Percentiles rank a stretch among this genome's conserved stretches.
phyloP scores from a whole-genome alignment of 2,329 filamentous ascomycete species.

The Cytospora piceicola region DNA sequence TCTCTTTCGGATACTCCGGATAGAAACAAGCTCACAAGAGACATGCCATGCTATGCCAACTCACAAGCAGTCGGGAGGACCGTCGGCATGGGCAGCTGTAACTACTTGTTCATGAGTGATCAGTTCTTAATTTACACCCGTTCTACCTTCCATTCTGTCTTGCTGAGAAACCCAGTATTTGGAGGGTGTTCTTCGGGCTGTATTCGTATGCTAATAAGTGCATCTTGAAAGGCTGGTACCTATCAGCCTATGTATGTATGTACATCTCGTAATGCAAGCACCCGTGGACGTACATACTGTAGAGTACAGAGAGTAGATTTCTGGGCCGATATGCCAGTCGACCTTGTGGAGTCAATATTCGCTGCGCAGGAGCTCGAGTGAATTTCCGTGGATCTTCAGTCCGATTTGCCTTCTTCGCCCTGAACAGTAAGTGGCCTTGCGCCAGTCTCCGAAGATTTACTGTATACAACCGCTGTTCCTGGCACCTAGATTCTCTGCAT shows the following conservation, averaged over 20 bases:
- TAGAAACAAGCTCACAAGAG: background rate
- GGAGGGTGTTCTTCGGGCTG: background rate
- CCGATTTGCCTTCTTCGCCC: no score
- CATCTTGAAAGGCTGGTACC: background rate
- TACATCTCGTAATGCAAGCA: background rate
- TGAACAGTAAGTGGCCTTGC: no score
- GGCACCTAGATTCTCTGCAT: no score
- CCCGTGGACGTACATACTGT: no score
- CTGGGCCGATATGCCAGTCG: background rate
- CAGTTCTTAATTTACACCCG: background rate
- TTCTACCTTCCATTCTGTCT: background rate
- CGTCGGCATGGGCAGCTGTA: background rate
- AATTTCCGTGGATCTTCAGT: no score
- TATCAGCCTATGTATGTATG: no score
- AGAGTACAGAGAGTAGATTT: background rate
- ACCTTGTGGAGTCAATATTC: background rate
- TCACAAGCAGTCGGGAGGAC: background rate
- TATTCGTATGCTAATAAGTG: background rate
- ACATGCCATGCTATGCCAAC: background rate
- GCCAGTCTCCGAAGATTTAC: no score
- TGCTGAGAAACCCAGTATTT: background rate
- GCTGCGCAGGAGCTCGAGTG: no score
- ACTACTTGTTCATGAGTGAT: background rate
- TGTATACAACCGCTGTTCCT: no score
- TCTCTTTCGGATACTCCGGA: background rate